These are phyloP conservation scores for Diaporthe ilicicola DNA, from an alignment of 2,329 filamentous ascomycete species.

Conservation along the genomic window DNA sequence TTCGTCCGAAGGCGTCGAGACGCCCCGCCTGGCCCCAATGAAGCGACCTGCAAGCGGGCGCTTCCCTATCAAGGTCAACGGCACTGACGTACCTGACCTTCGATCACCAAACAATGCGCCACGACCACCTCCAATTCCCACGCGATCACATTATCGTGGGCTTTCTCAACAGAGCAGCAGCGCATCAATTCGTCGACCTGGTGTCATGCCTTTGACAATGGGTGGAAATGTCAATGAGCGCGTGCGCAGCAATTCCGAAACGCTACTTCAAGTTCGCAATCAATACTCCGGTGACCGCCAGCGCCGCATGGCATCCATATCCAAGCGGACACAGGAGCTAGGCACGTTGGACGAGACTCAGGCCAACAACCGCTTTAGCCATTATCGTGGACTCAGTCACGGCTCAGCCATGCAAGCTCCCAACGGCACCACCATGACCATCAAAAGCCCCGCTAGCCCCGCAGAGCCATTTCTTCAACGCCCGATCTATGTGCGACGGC, in stretches of 20 bases:
- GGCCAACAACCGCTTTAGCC: constrained; percentile 71
- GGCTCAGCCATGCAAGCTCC: constrained; percentile 71
- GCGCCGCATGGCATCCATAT: constrained; percentile 71
- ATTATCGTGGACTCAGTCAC: constrained; percentile 72
- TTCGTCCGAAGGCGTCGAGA: constrained; percentile 79
- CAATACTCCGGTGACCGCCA: constrained; percentile 60
- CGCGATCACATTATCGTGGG: constrained; percentile 81
- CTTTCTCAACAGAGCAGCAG: constrained; percentile 75
- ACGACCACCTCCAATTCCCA: constrained; percentile 80
- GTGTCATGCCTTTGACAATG: constrained; percentile 75
- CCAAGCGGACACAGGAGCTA: constrained; percentile 67
- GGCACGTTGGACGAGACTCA: constrained; percentile 70
- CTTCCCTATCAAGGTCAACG: constrained; percentile 75
- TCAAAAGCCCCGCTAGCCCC: constrained; percentile 66
- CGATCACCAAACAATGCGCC: constrained; percentile 70
- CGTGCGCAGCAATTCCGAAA: constrained; percentile 71
- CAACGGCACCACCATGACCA: constrained; percentile 47
- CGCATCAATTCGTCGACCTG: constrained; percentile 72
- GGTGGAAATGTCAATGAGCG: constrained; percentile 73
- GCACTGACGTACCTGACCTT: constrained; percentile 72
- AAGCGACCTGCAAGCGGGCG: constrained; percentile 71
- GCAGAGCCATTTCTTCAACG: constrained; percentile 65
- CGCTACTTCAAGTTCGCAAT: constrained; percentile 57
- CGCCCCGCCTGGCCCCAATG: constrained; percentile 72
- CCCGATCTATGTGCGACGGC: constrained; percentile 69